Evolutionary conservation across 139 green algal genomes (phyloP).

Genomic region (Picochlorum sp.): DNA sequence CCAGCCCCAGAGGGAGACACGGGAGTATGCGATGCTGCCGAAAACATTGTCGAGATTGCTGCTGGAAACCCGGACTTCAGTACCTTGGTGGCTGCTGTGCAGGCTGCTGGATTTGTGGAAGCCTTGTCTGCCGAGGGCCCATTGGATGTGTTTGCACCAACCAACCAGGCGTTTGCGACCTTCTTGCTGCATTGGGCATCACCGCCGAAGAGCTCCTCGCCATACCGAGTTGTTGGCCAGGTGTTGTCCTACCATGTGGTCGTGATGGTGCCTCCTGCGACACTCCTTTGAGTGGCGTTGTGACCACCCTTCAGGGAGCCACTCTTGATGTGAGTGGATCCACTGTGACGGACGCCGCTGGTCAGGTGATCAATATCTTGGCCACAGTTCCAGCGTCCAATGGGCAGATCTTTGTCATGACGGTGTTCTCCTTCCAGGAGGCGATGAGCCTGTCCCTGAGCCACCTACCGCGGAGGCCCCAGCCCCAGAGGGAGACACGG

Average conservation of each 20-base stretch:
- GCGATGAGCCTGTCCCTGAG: background rate
- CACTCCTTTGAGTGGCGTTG: conserved; percentile 6
- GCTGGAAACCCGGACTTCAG: conserved; percentile 9
- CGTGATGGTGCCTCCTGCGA: conserved; percentile 9
- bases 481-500: background rate
- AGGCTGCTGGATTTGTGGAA: conserved; percentile 11
- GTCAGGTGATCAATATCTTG: conserved; percentile 11
- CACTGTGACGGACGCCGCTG: background rate
- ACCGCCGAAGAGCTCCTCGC: conserved; percentile 23
- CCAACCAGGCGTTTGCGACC: conserved; percentile 36
- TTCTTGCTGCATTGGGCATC: conserved; percentile 20
- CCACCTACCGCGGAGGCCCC: background rate
- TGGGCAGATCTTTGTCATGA: conserved; percentile 20
- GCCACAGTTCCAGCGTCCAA: conserved; percentile 16
- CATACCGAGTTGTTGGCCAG: background rate
- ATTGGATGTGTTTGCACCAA: conserved; percentile 43
- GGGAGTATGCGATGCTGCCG: background rate
- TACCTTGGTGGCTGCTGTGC: conserved; percentile 11
- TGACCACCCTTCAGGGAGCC: conserved; percentile 5
- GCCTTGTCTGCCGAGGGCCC: conserved; percentile 17
- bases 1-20: too few relatives aligned
- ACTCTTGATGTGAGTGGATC: background rate
- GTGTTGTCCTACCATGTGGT: conserved; percentile 43
- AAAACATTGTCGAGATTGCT: conserved; percentile 13
- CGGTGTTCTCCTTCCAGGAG: conserved; percentile 7